Conservation (phyloP, 495 filamentous ascomycete genomes). For the Astrothelium subdiscretum region DNA sequence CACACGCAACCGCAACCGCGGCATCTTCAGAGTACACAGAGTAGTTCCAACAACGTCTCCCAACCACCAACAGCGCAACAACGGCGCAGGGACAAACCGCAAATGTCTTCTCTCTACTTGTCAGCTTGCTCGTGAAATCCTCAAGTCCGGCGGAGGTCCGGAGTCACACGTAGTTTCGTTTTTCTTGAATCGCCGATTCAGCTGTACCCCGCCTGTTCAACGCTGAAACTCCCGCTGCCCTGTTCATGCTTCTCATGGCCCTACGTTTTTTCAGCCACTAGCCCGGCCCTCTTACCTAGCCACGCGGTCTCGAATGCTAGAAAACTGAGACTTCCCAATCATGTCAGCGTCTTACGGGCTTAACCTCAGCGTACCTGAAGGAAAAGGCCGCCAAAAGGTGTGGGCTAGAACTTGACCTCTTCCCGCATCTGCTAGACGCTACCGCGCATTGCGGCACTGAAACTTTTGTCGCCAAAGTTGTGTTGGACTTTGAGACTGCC, state of each 20-base stretch:
- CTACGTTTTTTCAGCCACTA: neutral
- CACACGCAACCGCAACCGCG: neutral
- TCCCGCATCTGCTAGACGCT: too few relatives aligned
- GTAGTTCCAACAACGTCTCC: neutral
- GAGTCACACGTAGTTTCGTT: neutral
- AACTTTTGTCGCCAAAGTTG: neutral
- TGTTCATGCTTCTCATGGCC: neutral
- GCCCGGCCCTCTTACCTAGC: neutral
- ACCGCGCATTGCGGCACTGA: neutral
- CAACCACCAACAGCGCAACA: neutral
- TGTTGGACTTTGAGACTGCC: neutral
- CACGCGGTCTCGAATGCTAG: neutral
- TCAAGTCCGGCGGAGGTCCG: neutral
- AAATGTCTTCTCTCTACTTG: neutral
- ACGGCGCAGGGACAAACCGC: neutral
- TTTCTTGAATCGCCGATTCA: neutral
- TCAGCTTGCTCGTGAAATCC: neutral
- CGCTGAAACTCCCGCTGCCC: neutral
- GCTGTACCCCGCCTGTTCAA: neutral
- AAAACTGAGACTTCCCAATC: neutral
- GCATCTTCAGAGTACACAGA: neutral
- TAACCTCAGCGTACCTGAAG: neutral
- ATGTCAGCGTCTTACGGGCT: neutral
- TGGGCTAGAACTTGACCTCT: too few relatives aligned
- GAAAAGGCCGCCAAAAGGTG: too few relatives aligned